These are phyloP conservation scores for Termitomyces sp. DNA, from an alignment of 768 basidiomycete genomes.

Conservation along the genomic window DNA sequence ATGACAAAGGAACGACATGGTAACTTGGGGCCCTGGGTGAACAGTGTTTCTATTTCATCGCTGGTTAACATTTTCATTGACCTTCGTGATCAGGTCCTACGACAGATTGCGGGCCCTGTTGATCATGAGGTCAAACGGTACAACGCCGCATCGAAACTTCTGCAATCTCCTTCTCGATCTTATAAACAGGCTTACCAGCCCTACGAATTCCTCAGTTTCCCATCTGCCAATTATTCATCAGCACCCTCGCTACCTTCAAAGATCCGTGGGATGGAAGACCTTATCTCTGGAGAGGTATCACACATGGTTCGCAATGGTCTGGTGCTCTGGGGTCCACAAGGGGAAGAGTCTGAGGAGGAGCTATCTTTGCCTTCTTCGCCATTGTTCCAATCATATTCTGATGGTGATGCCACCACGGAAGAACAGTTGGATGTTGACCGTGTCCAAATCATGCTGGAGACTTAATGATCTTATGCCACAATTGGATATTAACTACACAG, in stretches of 20 bases:
- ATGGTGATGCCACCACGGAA: background rate
- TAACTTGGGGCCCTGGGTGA: conserved; percentile 23
- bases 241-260: conserved; percentile 32
- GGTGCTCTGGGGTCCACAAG: conserved; percentile 37
- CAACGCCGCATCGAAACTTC: conserved; percentile 32
- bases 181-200: conserved; percentile 22
- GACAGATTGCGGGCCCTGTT: conserved; percentile 21
- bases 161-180: conserved; percentile 20
- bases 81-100: conserved; percentile 14
- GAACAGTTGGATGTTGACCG: background rate
- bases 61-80: conserved; percentile 1
- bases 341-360: conserved; percentile 5
- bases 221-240: conserved; percentile 35
- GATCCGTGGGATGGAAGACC: conserved; percentile 34
- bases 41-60: background rate
- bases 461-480: background rate
- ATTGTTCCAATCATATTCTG: background rate
- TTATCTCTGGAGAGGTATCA: conserved; percentile 44
- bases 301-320: conserved; percentile 41
- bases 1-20: conserved; percentile 27
- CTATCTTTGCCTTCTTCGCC: background rate
- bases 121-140: conserved; percentile 33
- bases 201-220: conserved; percentile 46
- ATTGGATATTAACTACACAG: background rate
- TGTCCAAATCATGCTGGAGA: background rate